These are phyloP conservation scores for Biscogniauxia marginata DNA, from an alignment of 2,329 filamentous ascomycete species.

Conservation along the genomic window DNA sequence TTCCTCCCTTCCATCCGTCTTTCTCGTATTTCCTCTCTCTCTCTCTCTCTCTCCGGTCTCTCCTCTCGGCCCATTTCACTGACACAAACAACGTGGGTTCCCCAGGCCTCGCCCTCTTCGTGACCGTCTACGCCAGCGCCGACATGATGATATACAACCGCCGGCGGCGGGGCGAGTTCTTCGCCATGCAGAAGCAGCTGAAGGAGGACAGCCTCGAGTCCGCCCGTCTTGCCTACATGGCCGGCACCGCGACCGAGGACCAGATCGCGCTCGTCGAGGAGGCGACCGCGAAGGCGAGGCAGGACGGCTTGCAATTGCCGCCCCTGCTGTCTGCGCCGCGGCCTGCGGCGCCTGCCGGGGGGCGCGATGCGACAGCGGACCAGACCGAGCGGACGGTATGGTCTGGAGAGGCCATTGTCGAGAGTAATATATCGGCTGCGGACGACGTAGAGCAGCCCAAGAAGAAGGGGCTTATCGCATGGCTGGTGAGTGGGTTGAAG, in stretches of 20 bases:
- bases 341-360: constrained; percentile 17
- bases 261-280: constrained; percentile 58
- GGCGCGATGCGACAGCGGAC: constrained; percentile 37
- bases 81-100: not conserved
- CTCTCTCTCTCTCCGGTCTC: not conserved
- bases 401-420: constrained; percentile 24
- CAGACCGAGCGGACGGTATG: constrained; percentile 25
- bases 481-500: constrained; percentile 41
- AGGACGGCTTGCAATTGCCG: constrained; percentile 47
- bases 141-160: constrained; percentile 63
- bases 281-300: constrained; percentile 48
- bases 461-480: constrained; percentile 29
- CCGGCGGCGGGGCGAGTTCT: constrained; percentile 58
- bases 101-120: constrained; percentile 55
- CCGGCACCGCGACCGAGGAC: constrained; percentile 54
- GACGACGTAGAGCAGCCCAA: constrained; percentile 17
- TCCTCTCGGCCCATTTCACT: not conserved
- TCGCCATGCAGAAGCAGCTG: constrained; percentile 53
- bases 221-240: constrained; percentile 60
- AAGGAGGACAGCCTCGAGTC: constrained; percentile 54
- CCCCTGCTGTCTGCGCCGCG: constrained; percentile 48
- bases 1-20: not conserved
- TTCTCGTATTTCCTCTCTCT: not conserved
- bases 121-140: constrained; percentile 58
- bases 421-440: constrained; percentile 17